These are phyloP conservation scores for Coemansia sp. DNA, from an alignment of 192 early-diverging fungal species.

Conservation along the genomic window DNA sequence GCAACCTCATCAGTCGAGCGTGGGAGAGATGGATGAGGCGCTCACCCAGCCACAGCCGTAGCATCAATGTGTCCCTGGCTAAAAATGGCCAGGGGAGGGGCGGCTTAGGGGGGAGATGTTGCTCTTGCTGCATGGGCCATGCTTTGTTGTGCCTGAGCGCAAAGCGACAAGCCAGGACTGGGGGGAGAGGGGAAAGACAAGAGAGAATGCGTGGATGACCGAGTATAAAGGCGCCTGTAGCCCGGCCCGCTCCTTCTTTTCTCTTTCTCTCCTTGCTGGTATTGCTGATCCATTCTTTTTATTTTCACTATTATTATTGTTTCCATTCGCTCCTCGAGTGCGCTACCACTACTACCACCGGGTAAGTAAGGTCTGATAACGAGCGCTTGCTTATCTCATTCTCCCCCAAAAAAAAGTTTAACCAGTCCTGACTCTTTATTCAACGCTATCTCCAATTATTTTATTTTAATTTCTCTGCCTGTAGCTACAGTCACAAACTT, in stretches of 20 bases:
- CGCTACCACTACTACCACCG: neutral
- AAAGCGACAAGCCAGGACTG: neutral
- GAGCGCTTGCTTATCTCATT: neutral
- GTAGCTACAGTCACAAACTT: neutral
- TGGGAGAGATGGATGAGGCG: slow-evolving; percentile 1
- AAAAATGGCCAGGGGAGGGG: neutral
- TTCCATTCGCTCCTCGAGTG: neutral
- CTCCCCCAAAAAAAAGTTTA: neutral
- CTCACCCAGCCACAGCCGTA: neutral
- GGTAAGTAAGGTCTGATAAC: neutral
- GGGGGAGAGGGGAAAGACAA: neutral
- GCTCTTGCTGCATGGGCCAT: neutral
- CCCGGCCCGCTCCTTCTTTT: neutral
- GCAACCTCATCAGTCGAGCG: neutral
- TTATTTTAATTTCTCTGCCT: neutral
- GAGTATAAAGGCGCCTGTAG: neutral
- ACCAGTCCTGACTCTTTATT: neutral
- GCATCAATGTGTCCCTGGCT: neutral
- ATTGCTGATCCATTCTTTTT: neutral
- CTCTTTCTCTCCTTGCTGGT: neutral
- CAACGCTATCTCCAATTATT: neutral
- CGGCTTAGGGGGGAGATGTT: neutral
- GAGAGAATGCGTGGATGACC: neutral
- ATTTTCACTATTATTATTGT: neutral
- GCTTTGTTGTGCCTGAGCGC: neutral